Conservation (phyloP, 2,329 filamentous ascomycete species). For the Cladosporium oxysporum region DNA sequence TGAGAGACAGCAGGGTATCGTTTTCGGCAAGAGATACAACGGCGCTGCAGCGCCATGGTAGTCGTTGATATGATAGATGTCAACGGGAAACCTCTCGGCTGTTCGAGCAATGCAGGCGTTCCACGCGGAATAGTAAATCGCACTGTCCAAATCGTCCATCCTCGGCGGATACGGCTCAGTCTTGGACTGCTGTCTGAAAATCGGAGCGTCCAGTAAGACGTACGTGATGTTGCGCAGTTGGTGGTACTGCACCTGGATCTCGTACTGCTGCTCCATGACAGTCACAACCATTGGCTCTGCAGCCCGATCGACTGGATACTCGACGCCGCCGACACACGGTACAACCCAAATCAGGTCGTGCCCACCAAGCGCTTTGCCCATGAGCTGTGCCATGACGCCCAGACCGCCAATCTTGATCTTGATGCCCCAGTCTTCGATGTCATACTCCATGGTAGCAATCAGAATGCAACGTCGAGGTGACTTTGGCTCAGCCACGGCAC, state of each 20-base stretch:
- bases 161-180: constrained; percentile 66
- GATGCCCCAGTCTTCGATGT: constrained; percentile 69
- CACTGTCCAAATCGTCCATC: constrained; percentile 69
- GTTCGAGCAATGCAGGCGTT: constrained; percentile 68
- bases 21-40: constrained; percentile 63
- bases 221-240: constrained; percentile 66
- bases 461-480: constrained; percentile 55
- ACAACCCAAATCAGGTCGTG: constrained; percentile 63
- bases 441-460: constrained; percentile 72
- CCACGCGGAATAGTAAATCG: constrained; percentile 70
- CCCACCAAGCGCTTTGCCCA: constrained; percentile 65
- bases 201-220: constrained; percentile 65
- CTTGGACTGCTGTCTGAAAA: constrained; percentile 65
- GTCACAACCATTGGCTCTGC: constrained; percentile 64
- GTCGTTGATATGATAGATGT: constrained; percentile 67
- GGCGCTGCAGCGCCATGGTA: constrained; percentile 66
- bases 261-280: constrained; percentile 61
- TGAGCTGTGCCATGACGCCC: constrained; percentile 69
- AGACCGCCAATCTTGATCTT: constrained; percentile 72
- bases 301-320: constrained; percentile 61
- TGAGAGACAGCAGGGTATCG: constrained; percentile 63
- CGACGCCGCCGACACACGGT: constrained; percentile 60
- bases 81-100: constrained; percentile 62
- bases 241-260: constrained; percentile 66
- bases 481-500: constrained; percentile 25